A percentile compares a stretch with the other conserved stretches of the same genome.
phyloP scores from a whole-genome alignment of 352 stramenopile species.

The Pythium phragmitis region DNA sequence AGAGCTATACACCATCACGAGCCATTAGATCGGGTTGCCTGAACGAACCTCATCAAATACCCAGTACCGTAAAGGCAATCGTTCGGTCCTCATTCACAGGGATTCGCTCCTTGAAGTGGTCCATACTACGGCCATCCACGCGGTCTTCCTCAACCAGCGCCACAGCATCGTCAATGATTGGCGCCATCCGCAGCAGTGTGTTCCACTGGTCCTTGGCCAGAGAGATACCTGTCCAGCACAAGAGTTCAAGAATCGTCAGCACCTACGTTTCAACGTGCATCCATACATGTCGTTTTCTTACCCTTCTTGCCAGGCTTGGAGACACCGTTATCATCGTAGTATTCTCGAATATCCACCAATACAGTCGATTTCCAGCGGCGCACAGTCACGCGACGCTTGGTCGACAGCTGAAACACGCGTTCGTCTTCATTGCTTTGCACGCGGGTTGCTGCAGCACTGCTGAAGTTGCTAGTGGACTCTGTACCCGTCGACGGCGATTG shows the following conservation, averaged over 20 bases:
- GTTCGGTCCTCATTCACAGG: conserved; percentile 38
- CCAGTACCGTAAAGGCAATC: conserved; percentile 51
- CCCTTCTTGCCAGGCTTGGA: conserved; percentile 78
- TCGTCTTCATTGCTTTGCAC: conserved; percentile 25
- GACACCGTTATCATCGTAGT: conserved; percentile 62
- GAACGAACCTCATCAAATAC: neutral
- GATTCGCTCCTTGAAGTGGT: conserved; percentile 34
- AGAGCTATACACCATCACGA: conserved; percentile 31
- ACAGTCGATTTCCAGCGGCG: conserved; percentile 51
- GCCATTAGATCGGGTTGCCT: neutral
- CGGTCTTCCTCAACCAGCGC: conserved; percentile 44
- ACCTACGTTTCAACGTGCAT: neutral
- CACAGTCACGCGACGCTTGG: conserved; percentile 57
- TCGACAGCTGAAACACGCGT: conserved; percentile 50
- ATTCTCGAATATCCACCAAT: conserved; percentile 76
- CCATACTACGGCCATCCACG: conserved; percentile 34
- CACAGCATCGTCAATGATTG: conserved; percentile 43
- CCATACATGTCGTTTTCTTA: conserved; percentile 5
- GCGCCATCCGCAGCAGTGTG: conserved; percentile 38
- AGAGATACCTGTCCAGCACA: conserved; percentile 41
- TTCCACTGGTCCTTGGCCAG: conserved; percentile 55
- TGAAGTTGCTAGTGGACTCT: neutral
- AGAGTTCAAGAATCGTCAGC: neutral
- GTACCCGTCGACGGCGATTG: neutral
- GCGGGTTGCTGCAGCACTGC: neutral